Evolutionary conservation across 495 filamentous ascomycete species (phyloP).

Genomic region (Aspergillus indologenus): DNA sequence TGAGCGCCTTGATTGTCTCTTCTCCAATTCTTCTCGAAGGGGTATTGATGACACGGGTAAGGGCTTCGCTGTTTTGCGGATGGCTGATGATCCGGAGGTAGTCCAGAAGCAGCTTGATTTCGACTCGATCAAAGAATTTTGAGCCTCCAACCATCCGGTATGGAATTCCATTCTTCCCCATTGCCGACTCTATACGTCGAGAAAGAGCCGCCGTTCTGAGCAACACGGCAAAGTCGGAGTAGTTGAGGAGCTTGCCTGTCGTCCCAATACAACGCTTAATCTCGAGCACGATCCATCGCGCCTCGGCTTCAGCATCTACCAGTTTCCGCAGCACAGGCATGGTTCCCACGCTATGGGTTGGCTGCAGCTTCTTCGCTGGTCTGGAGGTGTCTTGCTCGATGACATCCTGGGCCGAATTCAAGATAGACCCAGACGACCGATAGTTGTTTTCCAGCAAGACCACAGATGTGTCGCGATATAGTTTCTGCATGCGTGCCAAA

Average conservation of each 20-base stretch:
- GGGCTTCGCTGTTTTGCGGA: conserved; percentile 82
- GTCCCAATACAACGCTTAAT: conserved; percentile 68
- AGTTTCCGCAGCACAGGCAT: conserved; percentile 81
- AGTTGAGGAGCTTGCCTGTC: conserved; percentile 67
- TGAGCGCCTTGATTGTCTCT: conserved; percentile 68
- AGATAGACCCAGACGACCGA: conserved; percentile 86
- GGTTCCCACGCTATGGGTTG: conserved; percentile 79
- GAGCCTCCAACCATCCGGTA: conserved; percentile 94
- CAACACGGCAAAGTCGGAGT: conserved; percentile 81
- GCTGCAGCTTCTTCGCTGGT: conserved; percentile 71
- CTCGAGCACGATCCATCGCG: conserved; percentile 84
- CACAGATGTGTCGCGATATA: conserved; percentile 73
- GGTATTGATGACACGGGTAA: conserved; percentile 81
- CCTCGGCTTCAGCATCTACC: conserved; percentile 69
- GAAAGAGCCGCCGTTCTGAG: conserved; percentile 83
- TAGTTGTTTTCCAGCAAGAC: conserved; percentile 96
- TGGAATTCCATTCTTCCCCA: conserved; percentile 81
- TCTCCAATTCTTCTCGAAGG: conserved; percentile 82
- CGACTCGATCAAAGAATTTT: conserved; percentile 87
- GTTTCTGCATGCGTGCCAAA: conserved; percentile 68
- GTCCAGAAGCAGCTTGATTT: conserved; percentile 86
- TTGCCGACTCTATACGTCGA: conserved; percentile 74
- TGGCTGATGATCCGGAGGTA: conserved; percentile 86
- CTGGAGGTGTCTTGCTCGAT: conserved; percentile 88
- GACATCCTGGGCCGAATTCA: conserved; percentile 74